Evolutionary conservation across 106 monocot genomes (phyloP), one percentile per base, ranked within the genome.

Genomic region (Cymbidium sinense): DNA sequence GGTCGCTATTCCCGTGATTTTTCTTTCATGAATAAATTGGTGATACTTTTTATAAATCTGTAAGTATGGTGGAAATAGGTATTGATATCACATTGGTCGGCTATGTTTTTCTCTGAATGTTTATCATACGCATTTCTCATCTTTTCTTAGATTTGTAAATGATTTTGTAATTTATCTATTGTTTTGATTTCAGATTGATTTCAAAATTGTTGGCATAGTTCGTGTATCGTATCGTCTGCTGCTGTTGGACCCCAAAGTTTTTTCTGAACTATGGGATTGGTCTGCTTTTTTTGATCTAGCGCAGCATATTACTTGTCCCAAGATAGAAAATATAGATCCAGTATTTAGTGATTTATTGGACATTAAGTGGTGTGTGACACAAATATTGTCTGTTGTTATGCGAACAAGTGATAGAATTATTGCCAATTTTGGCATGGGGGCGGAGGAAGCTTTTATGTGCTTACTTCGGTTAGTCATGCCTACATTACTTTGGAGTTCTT

Each of bases 231-330:
- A 92, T 74, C 92, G 95, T 41, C 82, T 86, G 77, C 79, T 99
- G 7, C 51, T 78, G 4, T 78, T 87, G 83, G 88, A 92, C 18
- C 87, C 90, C 1, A 85, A 85, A 74, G 83, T 92, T 23, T 90
- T 95, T 64, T 85, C 81, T 81, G 88, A 85, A 79, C 67, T 87
- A 25, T 99, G 99, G 99, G 84, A 95, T 36, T 99, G 99, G 99
- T 90, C 92, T 17, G 83, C 80, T 81, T 86, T 99, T 74, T 61
- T 87, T 55, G 84, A 92, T 29, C 74, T 99, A 15, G 35, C 89
- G 41, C 33, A 93, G 27, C 78, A 54, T 31, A 71, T 77, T 67
- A 31, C n/a, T 61, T 67, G 74, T 81, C n/a, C 34, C 81, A 17
- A 67, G 30, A 73, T 86, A 50, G 62, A n/a, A 78, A 34, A 70